phyloP scores from a whole-genome alignment of 768 basidiomycete genomes.

The Clitopilus hobsonii region DNA sequence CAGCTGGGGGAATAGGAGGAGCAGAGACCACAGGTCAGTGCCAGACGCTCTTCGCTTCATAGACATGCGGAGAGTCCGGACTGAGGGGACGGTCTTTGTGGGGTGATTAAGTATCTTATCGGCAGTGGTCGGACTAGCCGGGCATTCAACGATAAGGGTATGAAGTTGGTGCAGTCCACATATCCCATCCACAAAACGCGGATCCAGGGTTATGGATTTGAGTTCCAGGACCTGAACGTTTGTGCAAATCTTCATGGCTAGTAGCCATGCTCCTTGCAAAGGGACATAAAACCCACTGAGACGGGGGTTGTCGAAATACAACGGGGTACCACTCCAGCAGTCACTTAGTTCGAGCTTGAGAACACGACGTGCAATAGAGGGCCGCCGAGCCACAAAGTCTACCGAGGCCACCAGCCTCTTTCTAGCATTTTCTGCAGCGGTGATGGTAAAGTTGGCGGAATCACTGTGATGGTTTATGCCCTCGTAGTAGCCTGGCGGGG shows the following conservation, averaged over 20 bases:
- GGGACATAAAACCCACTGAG: neutral
- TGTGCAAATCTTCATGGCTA: neutral
- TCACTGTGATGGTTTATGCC: neutral
- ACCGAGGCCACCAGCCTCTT: neutral
- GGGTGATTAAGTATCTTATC: neutral
- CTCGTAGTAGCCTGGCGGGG: neutral
- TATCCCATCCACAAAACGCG: neutral
- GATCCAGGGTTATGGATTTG: neutral
- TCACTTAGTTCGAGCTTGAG: neutral
- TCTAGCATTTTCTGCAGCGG: neutral
- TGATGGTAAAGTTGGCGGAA: neutral
- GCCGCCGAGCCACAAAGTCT: neutral
- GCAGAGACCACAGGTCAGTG: neutral
- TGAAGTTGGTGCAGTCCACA: neutral
- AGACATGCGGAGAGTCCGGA: neutral
- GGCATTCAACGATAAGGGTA: neutral
- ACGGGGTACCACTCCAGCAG: neutral
- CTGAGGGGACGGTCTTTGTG: neutral
- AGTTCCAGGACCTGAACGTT: neutral
- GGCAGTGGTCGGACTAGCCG: neutral
- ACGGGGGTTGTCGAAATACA: neutral
- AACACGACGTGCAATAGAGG: neutral
- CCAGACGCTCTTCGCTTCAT: neutral
- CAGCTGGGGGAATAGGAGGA: neutral
- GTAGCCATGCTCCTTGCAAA: neutral